Percentiles rank a stretch among this genome's conserved stretches.
Evolutionary conservation across 1,284 basidiomycete genomes (phyloP).

Genomic region (Athelia psychrophila): DNA sequence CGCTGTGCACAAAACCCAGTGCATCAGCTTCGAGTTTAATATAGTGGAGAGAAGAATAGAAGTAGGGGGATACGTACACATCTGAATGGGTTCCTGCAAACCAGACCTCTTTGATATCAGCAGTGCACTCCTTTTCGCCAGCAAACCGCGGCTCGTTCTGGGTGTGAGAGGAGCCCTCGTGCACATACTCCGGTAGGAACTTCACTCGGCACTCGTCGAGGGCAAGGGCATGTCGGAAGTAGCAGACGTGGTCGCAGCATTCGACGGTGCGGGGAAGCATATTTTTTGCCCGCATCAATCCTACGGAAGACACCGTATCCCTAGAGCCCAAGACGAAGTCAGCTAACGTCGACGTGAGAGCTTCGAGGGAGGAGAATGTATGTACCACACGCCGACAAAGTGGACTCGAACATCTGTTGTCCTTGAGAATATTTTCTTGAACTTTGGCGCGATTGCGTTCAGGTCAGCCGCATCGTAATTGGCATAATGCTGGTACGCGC

Average conservation of each 20-base stretch:
- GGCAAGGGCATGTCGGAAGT: conserved; percentile 29
- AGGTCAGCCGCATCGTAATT: not conserved
- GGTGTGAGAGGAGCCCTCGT: conserved; percentile 16
- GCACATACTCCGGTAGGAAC: conserved; percentile 35
- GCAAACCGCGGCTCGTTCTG: conserved; percentile 5
- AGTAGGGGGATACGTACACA: conserved; percentile 1
- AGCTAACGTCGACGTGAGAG: not conserved
- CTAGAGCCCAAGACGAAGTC: conserved; percentile 7
- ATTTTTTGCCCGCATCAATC: conserved; percentile 19
- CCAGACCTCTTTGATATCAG: not conserved
- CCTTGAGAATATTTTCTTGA: conserved; percentile 23
- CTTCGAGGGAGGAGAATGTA: too few relatives aligned
- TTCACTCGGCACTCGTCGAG: conserved; percentile 39
- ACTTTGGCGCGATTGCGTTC: conserved; percentile 15
- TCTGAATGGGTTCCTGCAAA: not conserved
- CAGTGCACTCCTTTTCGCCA: not conserved
- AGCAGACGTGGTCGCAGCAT: conserved; percentile 24
- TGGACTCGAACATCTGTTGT: conserved; percentile 24
- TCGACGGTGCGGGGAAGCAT: conserved; percentile 23
- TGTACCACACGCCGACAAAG: conserved; percentile 35
- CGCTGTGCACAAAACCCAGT: conserved; percentile 11
- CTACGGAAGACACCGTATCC: conserved; percentile 33
- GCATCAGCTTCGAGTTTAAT: not conserved
- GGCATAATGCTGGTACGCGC: not conserved
- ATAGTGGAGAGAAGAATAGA: not conserved